phyloP scores from a whole-genome alignment of 1,284 basidiomycete genomes.

The Tilletia indica region DNA sequence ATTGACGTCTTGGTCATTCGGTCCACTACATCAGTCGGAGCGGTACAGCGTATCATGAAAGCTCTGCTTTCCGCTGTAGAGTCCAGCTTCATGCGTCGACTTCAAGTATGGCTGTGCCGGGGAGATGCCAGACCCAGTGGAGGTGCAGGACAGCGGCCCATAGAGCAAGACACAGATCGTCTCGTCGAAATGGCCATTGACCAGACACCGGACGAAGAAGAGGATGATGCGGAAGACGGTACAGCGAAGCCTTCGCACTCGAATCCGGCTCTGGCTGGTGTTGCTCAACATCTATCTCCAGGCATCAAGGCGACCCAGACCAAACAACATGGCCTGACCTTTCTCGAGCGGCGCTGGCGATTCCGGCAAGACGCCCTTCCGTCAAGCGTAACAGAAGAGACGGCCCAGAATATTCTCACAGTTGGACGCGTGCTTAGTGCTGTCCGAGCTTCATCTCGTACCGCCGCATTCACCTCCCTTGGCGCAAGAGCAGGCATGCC shows the following conservation, averaged over 20 bases:
- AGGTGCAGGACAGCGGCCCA: constrained; percentile 25
- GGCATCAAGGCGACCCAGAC: not conserved
- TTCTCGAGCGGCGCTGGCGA: constrained; percentile 38
- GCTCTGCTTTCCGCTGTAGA: constrained; percentile 32
- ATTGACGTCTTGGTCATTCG: constrained; percentile 34
- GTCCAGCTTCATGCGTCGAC: constrained; percentile 36
- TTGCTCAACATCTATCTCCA: too few relatives aligned
- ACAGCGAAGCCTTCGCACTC: too few relatives aligned
- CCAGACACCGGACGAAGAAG: constrained; percentile 24
- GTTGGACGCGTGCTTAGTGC: constrained; percentile 82
- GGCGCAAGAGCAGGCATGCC: too few relatives aligned
- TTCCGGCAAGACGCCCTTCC: constrained; percentile 70
- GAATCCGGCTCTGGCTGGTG: too few relatives aligned
- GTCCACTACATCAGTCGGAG: constrained; percentile 31
- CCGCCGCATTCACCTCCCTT: too few relatives aligned
- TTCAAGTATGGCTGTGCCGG: constrained; percentile 36
- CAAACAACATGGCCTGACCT: not conserved
- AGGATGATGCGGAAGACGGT: too few relatives aligned
- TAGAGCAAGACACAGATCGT: constrained; percentile 29
- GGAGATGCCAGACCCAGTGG: constrained; percentile 32
- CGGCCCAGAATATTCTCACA: constrained; percentile 77
- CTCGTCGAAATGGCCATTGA: constrained; percentile 24
- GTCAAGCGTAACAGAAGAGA: constrained; percentile 68
- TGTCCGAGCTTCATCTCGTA: constrained; percentile 61
- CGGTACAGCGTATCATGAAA: constrained; percentile 30